Percentiles rank a stretch among this genome's conserved stretches.
These are phyloP conservation scores for Blastocystis sp. DNA, from an alignment of 352 stramenopile genomes.

Conservation along the genomic window DNA sequence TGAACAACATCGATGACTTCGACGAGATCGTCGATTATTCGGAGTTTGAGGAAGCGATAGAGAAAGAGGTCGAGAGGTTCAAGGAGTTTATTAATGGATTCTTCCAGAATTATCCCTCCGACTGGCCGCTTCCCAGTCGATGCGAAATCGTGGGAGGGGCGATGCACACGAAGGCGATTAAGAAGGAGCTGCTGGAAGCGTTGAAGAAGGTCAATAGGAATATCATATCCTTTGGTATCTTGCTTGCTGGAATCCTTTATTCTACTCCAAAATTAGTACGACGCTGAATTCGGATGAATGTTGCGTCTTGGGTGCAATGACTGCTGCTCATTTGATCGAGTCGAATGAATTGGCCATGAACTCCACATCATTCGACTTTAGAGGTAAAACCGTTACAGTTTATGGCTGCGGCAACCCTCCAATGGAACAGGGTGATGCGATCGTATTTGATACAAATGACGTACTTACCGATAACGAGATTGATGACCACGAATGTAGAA, in stretches of 20 bases:
- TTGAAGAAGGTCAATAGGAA: background rate
- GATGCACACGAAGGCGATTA: background rate
- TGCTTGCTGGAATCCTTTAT: background rate
- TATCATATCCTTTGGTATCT: conserved; percentile 16
- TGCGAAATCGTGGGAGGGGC: background rate
- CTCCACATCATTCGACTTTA: background rate
- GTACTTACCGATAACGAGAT: too few relatives aligned
- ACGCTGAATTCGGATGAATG: background rate
- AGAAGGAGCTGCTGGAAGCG: background rate
- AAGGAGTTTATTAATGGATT: background rate
- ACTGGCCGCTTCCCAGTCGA: background rate
- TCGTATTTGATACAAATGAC: background rate
- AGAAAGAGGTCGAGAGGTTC: background rate
- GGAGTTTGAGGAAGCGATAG: background rate
- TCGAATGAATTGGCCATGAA: background rate
- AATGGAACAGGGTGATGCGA: background rate
- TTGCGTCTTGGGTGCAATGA: background rate
- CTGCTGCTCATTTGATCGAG: background rate
- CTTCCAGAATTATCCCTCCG: too few relatives aligned
- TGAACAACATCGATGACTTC: background rate
- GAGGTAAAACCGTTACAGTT: background rate
- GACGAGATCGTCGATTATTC: background rate
- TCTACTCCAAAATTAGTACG: background rate
- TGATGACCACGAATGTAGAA: too few relatives aligned
- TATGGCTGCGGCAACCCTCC: background rate